Percentiles rank a stretch among this genome's conserved stretches.
Conservation (phyloP, 176 grass and related monocot genomes). For the Neostapfia colusana region DNA sequence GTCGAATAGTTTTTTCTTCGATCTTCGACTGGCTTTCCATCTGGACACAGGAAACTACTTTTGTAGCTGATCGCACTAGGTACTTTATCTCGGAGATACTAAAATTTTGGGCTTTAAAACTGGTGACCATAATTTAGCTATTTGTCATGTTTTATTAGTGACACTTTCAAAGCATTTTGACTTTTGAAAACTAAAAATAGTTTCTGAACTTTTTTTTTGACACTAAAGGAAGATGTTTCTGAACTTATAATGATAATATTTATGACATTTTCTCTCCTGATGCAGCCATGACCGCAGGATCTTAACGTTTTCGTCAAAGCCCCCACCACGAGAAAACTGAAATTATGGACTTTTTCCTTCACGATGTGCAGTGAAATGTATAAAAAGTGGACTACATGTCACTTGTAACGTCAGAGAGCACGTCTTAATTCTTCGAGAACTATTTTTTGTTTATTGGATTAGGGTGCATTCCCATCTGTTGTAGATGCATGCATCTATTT, state of each 20-base stretch:
- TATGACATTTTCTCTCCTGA: too few relatives aligned
- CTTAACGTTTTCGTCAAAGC: too few relatives aligned
- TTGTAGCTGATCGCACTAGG: background rate
- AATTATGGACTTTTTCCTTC: background rate
- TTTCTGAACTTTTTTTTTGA: too few relatives aligned
- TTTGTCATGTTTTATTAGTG: background rate
- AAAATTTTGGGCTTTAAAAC: background rate
- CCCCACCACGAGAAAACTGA: too few relatives aligned
- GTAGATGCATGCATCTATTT: background rate
- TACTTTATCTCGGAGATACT: background rate
- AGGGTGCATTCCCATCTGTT: too few relatives aligned
- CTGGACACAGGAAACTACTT: background rate
- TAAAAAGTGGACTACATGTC: background rate
- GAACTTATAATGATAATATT: too few relatives aligned
- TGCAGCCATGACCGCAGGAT: too few relatives aligned
- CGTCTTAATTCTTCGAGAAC: too few relatives aligned
- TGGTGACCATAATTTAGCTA: background rate
- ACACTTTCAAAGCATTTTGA: background rate
- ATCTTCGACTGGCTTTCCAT: background rate
- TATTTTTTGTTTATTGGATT: too few relatives aligned
- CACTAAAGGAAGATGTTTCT: too few relatives aligned
- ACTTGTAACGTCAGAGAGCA: too few relatives aligned
- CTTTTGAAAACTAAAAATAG: too few relatives aligned
- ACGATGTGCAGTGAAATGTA: background rate
- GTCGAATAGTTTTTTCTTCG: background rate